Evolutionary conservation across 305 asterid species (phyloP).

Genomic region (Fraxinus floribunda): DNA sequence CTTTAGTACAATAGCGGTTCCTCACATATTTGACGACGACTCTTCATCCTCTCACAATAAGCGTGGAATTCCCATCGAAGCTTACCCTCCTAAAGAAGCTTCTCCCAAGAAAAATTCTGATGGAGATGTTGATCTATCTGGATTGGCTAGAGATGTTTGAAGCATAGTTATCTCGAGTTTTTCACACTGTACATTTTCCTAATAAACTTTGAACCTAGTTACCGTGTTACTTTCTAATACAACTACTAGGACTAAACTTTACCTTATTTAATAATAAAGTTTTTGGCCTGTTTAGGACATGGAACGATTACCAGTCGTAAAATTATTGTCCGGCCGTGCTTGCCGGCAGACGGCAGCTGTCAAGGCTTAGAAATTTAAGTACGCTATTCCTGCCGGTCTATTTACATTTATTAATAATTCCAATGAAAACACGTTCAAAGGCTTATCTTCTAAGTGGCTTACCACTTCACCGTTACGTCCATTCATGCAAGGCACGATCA

Average conservation of each 20-base stretch:
- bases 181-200: background rate
- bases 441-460: background rate
- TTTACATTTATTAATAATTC: background rate
- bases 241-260: background rate
- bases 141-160: conserved; percentile 72
- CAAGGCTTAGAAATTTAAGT: conserved; percentile 3
- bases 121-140: conserved; percentile 63
- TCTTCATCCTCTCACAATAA: conserved; percentile 30
- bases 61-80: conserved; percentile 42
- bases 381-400: background rate
- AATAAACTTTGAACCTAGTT: background rate
- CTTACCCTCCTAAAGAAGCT: conserved; percentile 35
- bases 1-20: conserved; percentile 47
- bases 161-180: background rate
- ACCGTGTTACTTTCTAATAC: background rate
- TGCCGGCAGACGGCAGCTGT: conserved; percentile 30
- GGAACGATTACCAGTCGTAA: background rate
- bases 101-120: conserved; percentile 29
- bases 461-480: background rate
- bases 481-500: background rate
- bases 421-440: conserved; percentile 10
- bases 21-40: conserved; percentile 29
- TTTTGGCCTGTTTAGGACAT: background rate
- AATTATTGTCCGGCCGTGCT: background rate
- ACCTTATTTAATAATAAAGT: background rate